Evolutionary conservation across 2,329 filamentous ascomycete species (phyloP), one percentile per base, ranked within the genome.

Genomic region (Dactylellina drechsleri): DNA sequence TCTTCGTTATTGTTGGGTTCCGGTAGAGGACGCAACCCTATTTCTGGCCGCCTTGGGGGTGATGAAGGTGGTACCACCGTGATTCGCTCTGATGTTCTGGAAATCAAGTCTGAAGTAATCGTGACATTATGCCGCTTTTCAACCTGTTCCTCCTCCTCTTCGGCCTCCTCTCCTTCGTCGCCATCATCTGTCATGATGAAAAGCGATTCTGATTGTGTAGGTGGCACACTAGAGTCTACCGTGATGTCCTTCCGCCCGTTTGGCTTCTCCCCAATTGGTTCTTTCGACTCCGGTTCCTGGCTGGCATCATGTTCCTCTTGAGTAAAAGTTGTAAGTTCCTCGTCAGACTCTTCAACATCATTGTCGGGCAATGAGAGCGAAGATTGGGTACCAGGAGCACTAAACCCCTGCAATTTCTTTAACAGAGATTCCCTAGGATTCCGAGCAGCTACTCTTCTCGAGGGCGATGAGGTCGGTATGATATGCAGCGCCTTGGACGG

Each of bases 371-470:
- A 28, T 13, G 56, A 57, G 10, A 74, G 50, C 20, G 70, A 74
- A 18, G 57, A 64, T 71, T 84, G 82, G 1, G 84, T 85, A 0
- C 86, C 86, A 18, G 87, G 85, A 12, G 87, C 87, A 52, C 84
- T 83, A 82, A 89, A 89, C 1, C 82, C 83, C 54, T 82, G 83
- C 68, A 89, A 31, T 20, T 52, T 74, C 20, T 59, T 67, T n/a
- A 52, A 41, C 36, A 74, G 67, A 7, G 56, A 43, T 28, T 53
- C 54, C 58, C 59, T 82, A 10, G 81, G 81, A 54, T 84, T 82
- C 16, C 84, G 83, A 49, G 82, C 81, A 54, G 82, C 82, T 66
- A 81, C 82, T 68, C 82, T 84, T 76, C 87, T 87, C 2, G 84
- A 79, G 58, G 86, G 84, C 58, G 84, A 86, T 0, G 68, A 66